Evolutionary conservation across 495 filamentous ascomycete genomes (phyloP), one percentile per base, ranked within the genome.

Genomic region (Xylaria castorea): DNA sequence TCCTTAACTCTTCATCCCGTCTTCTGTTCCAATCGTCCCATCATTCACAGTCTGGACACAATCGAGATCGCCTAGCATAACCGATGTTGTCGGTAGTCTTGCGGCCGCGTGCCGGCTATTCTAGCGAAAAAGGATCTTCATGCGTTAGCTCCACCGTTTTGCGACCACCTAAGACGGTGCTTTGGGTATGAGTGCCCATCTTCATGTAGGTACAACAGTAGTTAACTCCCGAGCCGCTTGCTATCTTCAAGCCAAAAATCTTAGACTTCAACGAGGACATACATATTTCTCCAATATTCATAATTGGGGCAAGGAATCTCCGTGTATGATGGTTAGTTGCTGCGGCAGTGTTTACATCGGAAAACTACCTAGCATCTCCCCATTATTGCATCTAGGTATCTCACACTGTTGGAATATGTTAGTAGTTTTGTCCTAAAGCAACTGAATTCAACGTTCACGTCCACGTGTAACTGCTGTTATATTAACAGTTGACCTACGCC

Each of bases 141-240:
- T 67, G 65, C 65, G 44, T 67, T 67, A 67, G 65, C 65, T 68
- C 50, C 50, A 68, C 66, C 34, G 66, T 57, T 68, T 68, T 44
- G 16, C 50, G 36, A 36, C 66, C 50, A 40, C 36, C 30, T n/a
- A 67, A 3, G 22, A 42, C 11, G 30, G 4, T 22, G 46, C 44
- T 34, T 57, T 68, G 32, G 18, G 30, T 68, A 57, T 57, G 34
- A 42, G 6, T 55, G 44, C 32, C 30, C 44, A 57, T 36, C 36
- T 57, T 42, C 61, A 55, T 55, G 48, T 55, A 42, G 36, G 66
- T 50, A 38, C 64, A 67, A 8, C 50, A 20, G 36, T 32, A 55
- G 48, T 50, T 34, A 57, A 57, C 32, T 68, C 3, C 50, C n/a
- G 30, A 53, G 34, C 30, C 36, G 50, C 36, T 44, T 40, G 32